Base-by-base conservation (phyloP, 1,284 basidiomycete genomes). In the Salmacisia buchloeana region DNA sequence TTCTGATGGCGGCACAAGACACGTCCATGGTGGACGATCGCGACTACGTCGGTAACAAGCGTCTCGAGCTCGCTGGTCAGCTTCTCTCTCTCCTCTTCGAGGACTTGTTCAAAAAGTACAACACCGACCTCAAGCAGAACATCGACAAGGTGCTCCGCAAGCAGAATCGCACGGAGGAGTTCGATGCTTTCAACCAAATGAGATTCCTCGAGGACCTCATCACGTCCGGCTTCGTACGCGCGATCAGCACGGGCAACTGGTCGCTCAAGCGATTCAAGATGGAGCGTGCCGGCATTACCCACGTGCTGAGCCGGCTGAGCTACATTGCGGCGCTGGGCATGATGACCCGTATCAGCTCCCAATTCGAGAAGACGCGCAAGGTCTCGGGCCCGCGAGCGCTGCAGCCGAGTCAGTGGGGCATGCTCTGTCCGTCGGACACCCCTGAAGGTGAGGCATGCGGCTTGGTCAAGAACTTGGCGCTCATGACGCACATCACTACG, bases 401-500 rank as follows among this genome's bases (percentile, higher is more conserved):
- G 67, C 96, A 99, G 80, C 94, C 96, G 10, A 92, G 89, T 83
- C 96, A 99, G 82, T 99, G 97, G 97, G 97, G 96, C 46, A 93
- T 99, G 85, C 83, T 99, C 25, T 99, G 96, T 82, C 91, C 96
- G 0, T 94, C 91, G 77, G 96, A 99, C 81, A 99, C 97, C 2
- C 96, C 96, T 0, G 96, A 99, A 87, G 97, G 96, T 78, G 96
- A 99, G 82, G 96, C 96, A 5, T 99, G 96, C 79, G 96, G 96
- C 59, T 83, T 99, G 64, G 97, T 99, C 58, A 99, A 99, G 84
- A 99, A 99, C 81, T 83, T 99, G 63, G 97, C 96, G 2, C 85
- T 98, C 45, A 99, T 98, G 94, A 98, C 97, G 2, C 97, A 99
- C 81, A 99, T 99, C 81, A 99, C 96, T 13, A 98, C 97, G 27